phyloP scores from a whole-genome alignment of 495 filamentous ascomycete genomes.

The Ramalina intermedia region DNA sequence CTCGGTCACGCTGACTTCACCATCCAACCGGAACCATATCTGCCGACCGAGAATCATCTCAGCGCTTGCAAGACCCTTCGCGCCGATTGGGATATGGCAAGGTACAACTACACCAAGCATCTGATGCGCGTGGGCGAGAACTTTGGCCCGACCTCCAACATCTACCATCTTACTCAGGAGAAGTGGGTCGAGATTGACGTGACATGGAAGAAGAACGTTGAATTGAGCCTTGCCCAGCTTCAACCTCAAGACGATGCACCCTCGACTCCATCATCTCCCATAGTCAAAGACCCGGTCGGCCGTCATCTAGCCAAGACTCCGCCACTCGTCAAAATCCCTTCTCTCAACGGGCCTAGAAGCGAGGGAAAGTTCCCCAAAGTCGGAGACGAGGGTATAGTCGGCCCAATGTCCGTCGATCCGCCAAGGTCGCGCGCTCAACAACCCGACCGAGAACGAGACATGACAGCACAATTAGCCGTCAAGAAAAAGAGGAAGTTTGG shows the following conservation, averaged over 20 bases:
- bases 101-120: constrained; percentile 70
- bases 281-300: constrained; percentile 12
- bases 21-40: constrained; percentile 70
- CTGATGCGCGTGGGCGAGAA: constrained; percentile 75
- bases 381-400: constrained; percentile 82
- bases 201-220: constrained; percentile 52
- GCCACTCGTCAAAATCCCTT: constrained; percentile 43
- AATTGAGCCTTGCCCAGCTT: constrained; percentile 33
- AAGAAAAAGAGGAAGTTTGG: constrained; percentile 26
- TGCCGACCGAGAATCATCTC: constrained; percentile 43
- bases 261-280: constrained; percentile 12
- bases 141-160: constrained; percentile 71
- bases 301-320: constrained; percentile 13
- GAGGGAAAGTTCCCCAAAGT: constrained; percentile 76
- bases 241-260: constrained; percentile 14
- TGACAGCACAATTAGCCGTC: constrained; percentile 16
- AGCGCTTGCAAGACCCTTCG: constrained; percentile 52
- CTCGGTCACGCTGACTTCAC: constrained; percentile 89
- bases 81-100: constrained; percentile 64
- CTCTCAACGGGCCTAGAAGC: constrained; percentile 44
- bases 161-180: constrained; percentile 62
- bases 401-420: constrained; percentile 64
- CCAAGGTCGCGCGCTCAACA: constrained; percentile 25
- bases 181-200: constrained; percentile 73
- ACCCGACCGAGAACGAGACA: constrained; percentile 18